phyloP scores from a whole-genome alignment of 1,139 yeast genomes.

The Candida anutae region DNA sequence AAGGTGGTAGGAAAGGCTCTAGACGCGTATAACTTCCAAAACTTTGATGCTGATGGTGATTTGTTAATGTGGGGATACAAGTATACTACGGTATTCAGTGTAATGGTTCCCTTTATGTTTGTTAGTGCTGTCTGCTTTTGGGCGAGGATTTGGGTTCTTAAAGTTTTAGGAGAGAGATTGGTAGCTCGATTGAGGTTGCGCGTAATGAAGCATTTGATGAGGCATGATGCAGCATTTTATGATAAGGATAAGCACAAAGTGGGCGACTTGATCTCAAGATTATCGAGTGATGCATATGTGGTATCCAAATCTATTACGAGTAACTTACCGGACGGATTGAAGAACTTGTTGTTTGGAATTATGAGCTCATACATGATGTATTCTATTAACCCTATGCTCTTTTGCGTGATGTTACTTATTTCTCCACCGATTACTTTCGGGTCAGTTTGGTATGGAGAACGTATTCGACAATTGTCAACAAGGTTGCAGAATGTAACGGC shows the following conservation, averaged over 20 bases:
- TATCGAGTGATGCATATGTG: slow-evolving; percentile 49
- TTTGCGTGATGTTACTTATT: slow-evolving; percentile 43
- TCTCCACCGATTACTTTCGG: slow-evolving; percentile 50
- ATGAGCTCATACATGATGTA: slow-evolving; percentile 43
- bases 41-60: slow-evolving; percentile 32
- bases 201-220: slow-evolving; percentile 41
- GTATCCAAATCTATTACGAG: slow-evolving; percentile 41
- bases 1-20: slow-evolving; percentile 41
- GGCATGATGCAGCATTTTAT: slow-evolving; percentile 45
- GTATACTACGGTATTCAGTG: slow-evolving; percentile 31
- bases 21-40: slow-evolving; percentile 34
- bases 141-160: slow-evolving; percentile 44
- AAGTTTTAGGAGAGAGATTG: slow-evolving; percentile 26
- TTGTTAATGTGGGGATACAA: slow-evolving; percentile 41
- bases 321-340: slow-evolving; percentile 42
- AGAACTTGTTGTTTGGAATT: slow-evolving; percentile 37
- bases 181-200: slow-evolving; percentile 39
- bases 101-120: slow-evolving; percentile 41
- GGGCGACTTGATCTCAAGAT: slow-evolving; percentile 47
- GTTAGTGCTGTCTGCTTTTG: slow-evolving; percentile 40
- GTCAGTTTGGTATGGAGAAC: slow-evolving; percentile 43
- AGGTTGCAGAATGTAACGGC: slow-evolving; percentile 41
- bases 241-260: slow-evolving; percentile 47
- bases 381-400: slow-evolving; percentile 35
- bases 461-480: slow-evolving; percentile 36